Evolutionary conservation across 1,139 yeast species (phyloP), one percentile per base, ranked within the genome.

Genomic region (Zygotorulaspora mrakii): DNA sequence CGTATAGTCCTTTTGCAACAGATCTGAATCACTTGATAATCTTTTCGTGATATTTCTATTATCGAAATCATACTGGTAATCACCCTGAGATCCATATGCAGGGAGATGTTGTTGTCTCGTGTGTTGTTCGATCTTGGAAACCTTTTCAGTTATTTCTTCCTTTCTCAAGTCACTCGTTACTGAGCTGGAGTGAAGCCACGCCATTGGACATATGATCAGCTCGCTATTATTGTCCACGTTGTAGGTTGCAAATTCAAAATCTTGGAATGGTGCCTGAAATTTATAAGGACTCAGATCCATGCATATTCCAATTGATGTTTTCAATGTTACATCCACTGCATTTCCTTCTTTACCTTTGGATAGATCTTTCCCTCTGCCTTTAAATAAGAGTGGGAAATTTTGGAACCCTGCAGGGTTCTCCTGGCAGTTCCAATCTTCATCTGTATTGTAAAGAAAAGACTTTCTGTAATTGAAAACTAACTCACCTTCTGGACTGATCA

Each of bases 211-310:
- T 17, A 88, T 59, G 0, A 86, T 69, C 45, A 89, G 62, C 29
- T 73, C 69, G 0, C 77, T 74, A 12, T 66, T 57, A 37, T 78
- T 71, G 1, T 64, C 54, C 23, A 67, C 59, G 44, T 86, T 79
- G 37, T 71, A 68, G 20, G 64, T 59, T 0, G 89, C 74, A 61
- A 85, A 86, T 59, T 89, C 96, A 58, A 74, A 87, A 24, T 69
- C 71, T 30, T 73, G 70, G 62, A 85, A 87, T 1, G 94, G 88
- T 1, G 95, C 88, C 49, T 75, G 70, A 59, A 88, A 89, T 57
- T 83, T 73, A 60, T 85, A 83, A 0, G 96, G 96, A 59, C 86
- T 88, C 48, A 89, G 64, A 61, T 88, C 97, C 97, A 88, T 89
- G 60, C 96, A 89, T n/a, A 89, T 87, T 0, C 96, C 96, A 42